phyloP scores from a whole-genome alignment of 257 asterid species.

The Plantago ovata region DNA sequence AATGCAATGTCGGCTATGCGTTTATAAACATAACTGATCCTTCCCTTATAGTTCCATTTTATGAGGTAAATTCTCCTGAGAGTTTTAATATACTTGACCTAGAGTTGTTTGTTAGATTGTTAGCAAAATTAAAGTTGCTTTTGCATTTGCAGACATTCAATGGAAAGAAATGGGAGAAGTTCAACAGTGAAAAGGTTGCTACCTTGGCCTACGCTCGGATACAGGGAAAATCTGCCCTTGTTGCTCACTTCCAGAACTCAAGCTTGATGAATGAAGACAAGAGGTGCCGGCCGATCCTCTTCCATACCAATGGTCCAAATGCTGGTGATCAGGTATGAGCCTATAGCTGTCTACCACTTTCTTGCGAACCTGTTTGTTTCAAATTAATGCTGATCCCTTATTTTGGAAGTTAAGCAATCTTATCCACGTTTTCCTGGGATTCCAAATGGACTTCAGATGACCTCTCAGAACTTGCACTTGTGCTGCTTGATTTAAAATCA shows the following conservation, averaged over 20 bases:
- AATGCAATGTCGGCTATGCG: constrained; percentile 97
- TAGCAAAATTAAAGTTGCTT: not conserved
- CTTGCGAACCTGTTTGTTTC: not conserved
- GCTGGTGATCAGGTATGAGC: constrained; percentile 96
- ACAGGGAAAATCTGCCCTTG: constrained; percentile 92
- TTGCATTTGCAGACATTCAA: constrained; percentile 63
- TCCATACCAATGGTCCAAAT: constrained; percentile 95
- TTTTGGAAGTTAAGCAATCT: not conserved
- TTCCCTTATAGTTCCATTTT: constrained; percentile 73
- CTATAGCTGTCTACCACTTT: constrained; percentile 4
- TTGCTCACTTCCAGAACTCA: constrained; percentile 96
- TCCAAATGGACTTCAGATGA: not conserved
- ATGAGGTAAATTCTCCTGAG: constrained; percentile 42
- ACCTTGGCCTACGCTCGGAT: constrained; percentile 94
- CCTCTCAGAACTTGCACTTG: not conserved
- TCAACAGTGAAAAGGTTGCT: constrained; percentile 97
- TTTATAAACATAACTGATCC: constrained; percentile 97
- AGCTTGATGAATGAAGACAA: constrained; percentile 99
- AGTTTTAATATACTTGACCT: constrained; percentile 17
- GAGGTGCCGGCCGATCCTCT: constrained; percentile 95
- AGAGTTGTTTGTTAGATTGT: constrained; percentile 12
- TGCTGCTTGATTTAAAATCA: too few species aligned
- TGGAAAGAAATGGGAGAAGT: constrained; percentile 99
- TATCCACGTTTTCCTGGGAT: constrained; percentile 7
- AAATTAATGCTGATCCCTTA: too few species aligned